phyloP scores from a whole-genome alignment of 768 basidiomycete species.

The Tylopilus intermedius region DNA sequence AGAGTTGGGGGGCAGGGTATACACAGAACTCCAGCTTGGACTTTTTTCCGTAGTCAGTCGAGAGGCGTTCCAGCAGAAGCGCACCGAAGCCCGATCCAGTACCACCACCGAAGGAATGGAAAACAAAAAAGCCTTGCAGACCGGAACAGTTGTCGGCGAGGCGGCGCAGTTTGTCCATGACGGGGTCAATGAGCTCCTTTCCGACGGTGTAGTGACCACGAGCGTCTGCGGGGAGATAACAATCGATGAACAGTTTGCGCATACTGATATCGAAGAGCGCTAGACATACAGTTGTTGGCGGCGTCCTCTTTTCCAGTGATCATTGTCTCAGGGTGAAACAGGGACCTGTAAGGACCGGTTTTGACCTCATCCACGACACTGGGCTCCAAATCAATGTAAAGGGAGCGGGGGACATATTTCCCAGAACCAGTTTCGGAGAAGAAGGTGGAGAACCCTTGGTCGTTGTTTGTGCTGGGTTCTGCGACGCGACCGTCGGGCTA shows the following conservation, averaged over 20 bases:
- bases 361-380: slow-evolving; percentile 95
- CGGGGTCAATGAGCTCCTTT: slow-evolving; percentile 95
- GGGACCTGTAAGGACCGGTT: slow-evolving; percentile 82
- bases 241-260: slow-evolving; percentile 13
- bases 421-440: slow-evolving; percentile 93
- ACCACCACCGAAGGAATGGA: slow-evolving; percentile 99
- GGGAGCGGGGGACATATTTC: slow-evolving; percentile 93
- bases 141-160: slow-evolving; percentile 97
- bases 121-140: slow-evolving; percentile 99
- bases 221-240: slow-evolving; percentile 56
- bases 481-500: slow-evolving; percentile 90
- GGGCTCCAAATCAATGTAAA: slow-evolving; percentile 95
- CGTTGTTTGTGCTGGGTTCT: slow-evolving; percentile 47
- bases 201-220: slow-evolving; percentile 99
- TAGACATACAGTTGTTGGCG: slow-evolving; percentile 90
- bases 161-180: slow-evolving; percentile 95
- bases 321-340: slow-evolving; percentile 97
- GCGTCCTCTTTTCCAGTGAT: slow-evolving; percentile 98
- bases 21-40: slow-evolving; percentile 98
- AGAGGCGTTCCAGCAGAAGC: slow-evolving; percentile 92
- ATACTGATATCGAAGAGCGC: neutral
- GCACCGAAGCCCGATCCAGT: slow-evolving; percentile 99
- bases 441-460: slow-evolving; percentile 95
- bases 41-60: slow-evolving; percentile 99
- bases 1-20: slow-evolving; percentile 91